Conservation (phyloP, 225 moss, liverwort and hornwort species). For the Ulota crispa region DNA sequence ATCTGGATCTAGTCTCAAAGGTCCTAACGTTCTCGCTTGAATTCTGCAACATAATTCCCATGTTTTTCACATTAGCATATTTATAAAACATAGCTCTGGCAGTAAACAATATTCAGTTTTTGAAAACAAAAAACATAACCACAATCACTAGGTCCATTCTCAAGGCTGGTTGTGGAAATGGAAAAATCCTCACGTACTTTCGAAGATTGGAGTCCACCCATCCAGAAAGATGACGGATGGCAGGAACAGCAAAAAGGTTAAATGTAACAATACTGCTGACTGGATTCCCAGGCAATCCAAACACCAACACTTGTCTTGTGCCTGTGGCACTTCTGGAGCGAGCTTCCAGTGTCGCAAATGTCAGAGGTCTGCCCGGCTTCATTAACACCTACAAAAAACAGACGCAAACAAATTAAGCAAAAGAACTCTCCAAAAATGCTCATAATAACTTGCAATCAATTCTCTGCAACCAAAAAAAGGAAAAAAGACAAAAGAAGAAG, state of each 20-base stretch:
- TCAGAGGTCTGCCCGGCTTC: constrained; percentile 94
- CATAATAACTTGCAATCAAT: neutral
- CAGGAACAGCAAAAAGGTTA: constrained; percentile 86
- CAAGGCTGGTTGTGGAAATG: neutral
- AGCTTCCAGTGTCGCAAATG: constrained; percentile 83
- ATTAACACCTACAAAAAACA: constrained; percentile 67
- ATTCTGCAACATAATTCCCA: constrained; percentile 54
- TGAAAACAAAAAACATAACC: neutral
- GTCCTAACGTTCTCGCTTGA: constrained; percentile 63
- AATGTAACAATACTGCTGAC: constrained; percentile 91
- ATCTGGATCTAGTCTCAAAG: constrained; percentile 67
- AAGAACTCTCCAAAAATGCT: neutral
- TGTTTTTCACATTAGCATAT: neutral
- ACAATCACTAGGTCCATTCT: constrained; percentile 5
- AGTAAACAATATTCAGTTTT: neutral
- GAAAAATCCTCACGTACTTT: constrained; percentile 41
- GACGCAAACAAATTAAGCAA: neutral
- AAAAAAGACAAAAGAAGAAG: no score
- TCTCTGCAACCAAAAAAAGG: neutral
- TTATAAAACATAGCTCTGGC: neutral
- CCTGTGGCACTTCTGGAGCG: constrained; percentile 36
- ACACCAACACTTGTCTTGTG: constrained; percentile 65
- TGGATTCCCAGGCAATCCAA: constrained; percentile 95
- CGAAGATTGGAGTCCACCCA: constrained; percentile 80
- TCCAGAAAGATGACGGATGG: constrained; percentile 79